Conservation (phyloP, 495 filamentous ascomycete genomes). For the Lepraria neglecta region DNA sequence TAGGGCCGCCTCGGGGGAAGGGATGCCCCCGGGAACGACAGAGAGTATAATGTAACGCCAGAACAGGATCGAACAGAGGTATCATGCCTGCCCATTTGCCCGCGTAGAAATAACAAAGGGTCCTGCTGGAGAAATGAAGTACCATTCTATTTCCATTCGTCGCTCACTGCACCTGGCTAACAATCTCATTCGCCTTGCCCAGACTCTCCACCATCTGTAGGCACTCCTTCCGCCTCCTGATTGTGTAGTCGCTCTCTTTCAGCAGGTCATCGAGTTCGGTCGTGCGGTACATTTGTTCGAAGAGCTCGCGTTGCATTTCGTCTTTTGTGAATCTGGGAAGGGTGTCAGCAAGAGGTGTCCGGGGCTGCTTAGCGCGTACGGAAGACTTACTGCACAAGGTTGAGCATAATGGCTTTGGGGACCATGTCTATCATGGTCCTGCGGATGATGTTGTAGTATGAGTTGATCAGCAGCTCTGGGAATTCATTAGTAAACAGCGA, state of each 20-base stretch:
- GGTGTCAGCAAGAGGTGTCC: background rate
- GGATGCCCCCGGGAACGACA: background rate
- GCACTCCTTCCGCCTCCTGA: slow-evolving; percentile 93
- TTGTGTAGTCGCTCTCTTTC: slow-evolving; percentile 96
- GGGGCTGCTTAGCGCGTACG: background rate
- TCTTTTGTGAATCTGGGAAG: slow-evolving; percentile 77
- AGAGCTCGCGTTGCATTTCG: slow-evolving; percentile 94
- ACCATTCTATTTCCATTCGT: background rate
- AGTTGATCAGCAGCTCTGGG: slow-evolving; percentile 85
- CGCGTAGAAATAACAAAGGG: background rate
- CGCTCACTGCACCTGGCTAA: slow-evolving; percentile 83
- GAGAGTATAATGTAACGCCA: slow-evolving; percentile 2
- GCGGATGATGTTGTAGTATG: slow-evolving; percentile 96
- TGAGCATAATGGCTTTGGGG: slow-evolving; percentile 98
- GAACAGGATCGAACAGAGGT: slow-evolving; percentile 1
- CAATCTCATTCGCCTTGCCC: slow-evolving; percentile 84
- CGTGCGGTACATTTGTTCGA: slow-evolving; percentile 96
- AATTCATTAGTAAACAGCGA: slow-evolving; percentile 16
- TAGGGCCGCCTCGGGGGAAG: background rate
- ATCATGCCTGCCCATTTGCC: slow-evolving; percentile 5
- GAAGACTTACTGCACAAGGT: slow-evolving; percentile 75
- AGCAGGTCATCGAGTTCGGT: slow-evolving; percentile 87
- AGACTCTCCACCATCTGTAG: slow-evolving; percentile 98
- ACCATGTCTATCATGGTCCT: slow-evolving; percentile 99
- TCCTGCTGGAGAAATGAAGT: background rate